Percentiles rank a stretch among this genome's conserved stretches.
Conservation (phyloP, 1,139 yeast species). For the Neolecta irregularis region DNA sequence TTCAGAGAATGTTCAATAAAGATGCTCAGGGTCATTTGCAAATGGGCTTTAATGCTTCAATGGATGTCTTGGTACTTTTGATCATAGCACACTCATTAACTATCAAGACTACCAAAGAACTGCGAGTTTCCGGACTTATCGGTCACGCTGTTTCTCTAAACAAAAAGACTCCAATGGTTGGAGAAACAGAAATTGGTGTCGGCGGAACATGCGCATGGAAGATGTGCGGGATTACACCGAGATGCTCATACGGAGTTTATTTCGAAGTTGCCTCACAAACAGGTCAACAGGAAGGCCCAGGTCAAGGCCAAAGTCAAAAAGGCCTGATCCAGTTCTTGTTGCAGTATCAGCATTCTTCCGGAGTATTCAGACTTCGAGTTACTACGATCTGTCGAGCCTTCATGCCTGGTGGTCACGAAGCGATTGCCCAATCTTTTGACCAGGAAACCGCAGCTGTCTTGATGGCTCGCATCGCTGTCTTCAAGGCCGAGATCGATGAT, state of each 20-base stretch:
- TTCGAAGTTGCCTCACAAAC: conserved; percentile 51
- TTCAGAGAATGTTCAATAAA: conserved; percentile 69
- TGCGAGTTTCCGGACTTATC: conserved; percentile 80
- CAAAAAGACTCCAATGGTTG: conserved; percentile 51
- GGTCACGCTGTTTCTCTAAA: conserved; percentile 79
- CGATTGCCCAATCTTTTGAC: conserved; percentile 58
- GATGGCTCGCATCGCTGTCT: conserved; percentile 86
- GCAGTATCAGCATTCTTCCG: conserved; percentile 50
- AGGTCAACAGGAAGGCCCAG: conserved; percentile 31
- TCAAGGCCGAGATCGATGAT: conserved; percentile 66
- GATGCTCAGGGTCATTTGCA: conserved; percentile 72
- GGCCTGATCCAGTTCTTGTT: conserved; percentile 54
- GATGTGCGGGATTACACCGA: conserved; percentile 69
- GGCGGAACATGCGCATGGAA: conserved; percentile 87
- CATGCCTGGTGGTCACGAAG: conserved; percentile 35
- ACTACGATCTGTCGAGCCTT: conserved; percentile 68
- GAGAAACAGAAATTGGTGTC: conserved; percentile 84
- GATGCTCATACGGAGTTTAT: conserved; percentile 71
- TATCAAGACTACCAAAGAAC: conserved; percentile 52
- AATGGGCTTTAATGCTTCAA: conserved; percentile 76
- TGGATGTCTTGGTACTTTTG: conserved; percentile 45
- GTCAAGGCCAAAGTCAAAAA: conserved; percentile 18
- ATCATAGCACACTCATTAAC: not conserved
- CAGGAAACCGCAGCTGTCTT: conserved; percentile 98
- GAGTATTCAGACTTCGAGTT: conserved; percentile 67